Base-by-base conservation (phyloP, 2,329 filamentous ascomycete species). In the Cladosporium sp. region DNA sequence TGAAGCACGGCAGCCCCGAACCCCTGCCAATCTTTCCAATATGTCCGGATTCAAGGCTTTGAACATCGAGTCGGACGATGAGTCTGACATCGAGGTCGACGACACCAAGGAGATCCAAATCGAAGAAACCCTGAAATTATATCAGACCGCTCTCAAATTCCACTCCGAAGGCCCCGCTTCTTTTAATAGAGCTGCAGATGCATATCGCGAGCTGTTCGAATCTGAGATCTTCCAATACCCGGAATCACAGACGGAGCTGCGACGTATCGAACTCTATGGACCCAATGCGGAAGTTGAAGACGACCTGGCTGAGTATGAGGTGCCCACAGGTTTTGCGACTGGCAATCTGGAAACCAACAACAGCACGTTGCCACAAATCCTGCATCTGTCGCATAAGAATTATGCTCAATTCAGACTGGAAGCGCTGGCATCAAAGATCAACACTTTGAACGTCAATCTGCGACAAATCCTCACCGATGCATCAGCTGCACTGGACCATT, bases 81-180 rank as follows among this genome's bases (percentile, higher is more conserved):
- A 89, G 52, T 76, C 86, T 57, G 90, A 96, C 65, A 89, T 95
- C 61, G 91, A 96, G 70, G 76, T 96, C 64, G 93, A 99, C 68
- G 90, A 93, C 62, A 96, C 91, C 29, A 93, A 92, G 68, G 92
- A 97, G 69, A 84, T 99, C 47, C 91, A 96, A 77, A 92, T 97
- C 64, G 93, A 99, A 64, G 93, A 99, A 72, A 91, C 93, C 42
- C 76, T 99, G 55, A 97, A 96, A 71, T 81, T 92, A 30, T 99
- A 96, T 67, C 91, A 97, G 65, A 85, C 79, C 60, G 93, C 93
- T 41, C 74, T 99, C 52, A 96, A 92, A 68, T 83, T 91, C 58
- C 93, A 99, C 66, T 86, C 92, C 1, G 89, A 95, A 70, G 91
- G 93, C 2, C 83, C 88, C 0, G 73, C 74, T 15, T 88, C 83